Evolutionary conservation across 805 yeast species (phyloP).

Genomic region (Teunomyces panamensis): DNA sequence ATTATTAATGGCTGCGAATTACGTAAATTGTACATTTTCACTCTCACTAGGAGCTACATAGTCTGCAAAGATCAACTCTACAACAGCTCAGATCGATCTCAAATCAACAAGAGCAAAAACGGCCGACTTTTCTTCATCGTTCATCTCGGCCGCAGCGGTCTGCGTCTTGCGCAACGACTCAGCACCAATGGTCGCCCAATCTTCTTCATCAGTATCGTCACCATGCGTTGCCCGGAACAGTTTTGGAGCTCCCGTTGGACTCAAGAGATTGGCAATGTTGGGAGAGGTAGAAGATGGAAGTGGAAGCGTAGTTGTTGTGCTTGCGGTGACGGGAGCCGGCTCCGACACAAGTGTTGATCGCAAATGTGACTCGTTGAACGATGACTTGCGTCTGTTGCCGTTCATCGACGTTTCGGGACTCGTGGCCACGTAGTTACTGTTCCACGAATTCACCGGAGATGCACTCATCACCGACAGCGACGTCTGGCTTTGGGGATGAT

Average conservation of each 20-base stretch:
- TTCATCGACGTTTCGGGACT: constrained; percentile 9
- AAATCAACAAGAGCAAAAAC: constrained; percentile 65
- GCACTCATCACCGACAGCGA: constrained; percentile 14
- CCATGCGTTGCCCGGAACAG: constrained; percentile 14
- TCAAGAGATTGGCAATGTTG: constrained; percentile 12
- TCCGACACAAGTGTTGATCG: constrained; percentile 39
- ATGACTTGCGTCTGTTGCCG: constrained; percentile 31
- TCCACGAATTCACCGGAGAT: constrained; percentile 25
- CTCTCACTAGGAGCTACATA: not conserved
- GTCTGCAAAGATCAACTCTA: constrained; percentile 2
- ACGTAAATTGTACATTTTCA: not conserved
- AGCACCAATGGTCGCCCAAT: constrained; percentile 92
- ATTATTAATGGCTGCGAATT: not conserved
- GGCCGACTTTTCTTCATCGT: constrained; percentile 49
- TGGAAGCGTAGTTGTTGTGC: constrained; percentile 4
- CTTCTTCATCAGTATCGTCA: constrained; percentile 93
- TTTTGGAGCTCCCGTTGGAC: constrained; percentile 9
- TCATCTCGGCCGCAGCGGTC: constrained; percentile 9
- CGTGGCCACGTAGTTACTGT: constrained; percentile 14
- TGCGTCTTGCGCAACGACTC: constrained; percentile 48
- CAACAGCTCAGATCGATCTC: constrained; percentile 14
- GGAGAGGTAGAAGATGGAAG: constrained; percentile 8
- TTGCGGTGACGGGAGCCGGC: constrained; percentile 10
- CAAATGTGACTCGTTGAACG: constrained; percentile 42
- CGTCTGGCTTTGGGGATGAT: constrained; percentile 6